A percentile compares a stretch with the other conserved stretches of the same genome.
Conservation (phyloP, 257 asterid genomes). For the Przewalskia tangutica region DNA sequence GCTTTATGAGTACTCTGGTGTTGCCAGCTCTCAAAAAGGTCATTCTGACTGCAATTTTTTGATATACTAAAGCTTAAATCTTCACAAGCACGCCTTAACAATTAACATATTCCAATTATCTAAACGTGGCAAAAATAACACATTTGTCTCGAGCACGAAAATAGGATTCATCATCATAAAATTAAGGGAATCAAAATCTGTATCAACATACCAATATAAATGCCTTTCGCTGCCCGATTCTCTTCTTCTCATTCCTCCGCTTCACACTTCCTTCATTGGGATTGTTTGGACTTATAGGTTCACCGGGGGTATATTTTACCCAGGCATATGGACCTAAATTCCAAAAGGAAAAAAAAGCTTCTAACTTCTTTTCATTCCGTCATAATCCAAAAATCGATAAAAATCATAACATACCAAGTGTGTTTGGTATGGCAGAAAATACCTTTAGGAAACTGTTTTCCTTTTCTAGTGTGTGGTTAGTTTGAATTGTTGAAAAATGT, state of each 20-base stretch:
- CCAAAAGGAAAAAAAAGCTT: neutral
- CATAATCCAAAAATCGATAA: neutral
- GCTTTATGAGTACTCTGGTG: too few species aligned
- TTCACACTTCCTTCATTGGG: slow-evolving; percentile 85
- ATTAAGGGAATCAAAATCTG: neutral
- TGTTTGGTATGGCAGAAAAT: neutral
- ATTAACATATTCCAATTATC: neutral
- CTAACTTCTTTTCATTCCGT: neutral
- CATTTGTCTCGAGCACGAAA: neutral
- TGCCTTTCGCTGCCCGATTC: slow-evolving; percentile 47
- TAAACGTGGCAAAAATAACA: neutral
- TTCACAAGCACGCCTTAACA: neutral
- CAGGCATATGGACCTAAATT: slow-evolving; percentile 66
- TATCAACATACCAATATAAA: slow-evolving; percentile 45
- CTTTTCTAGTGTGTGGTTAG: neutral
- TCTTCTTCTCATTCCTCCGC: slow-evolving; percentile 77
- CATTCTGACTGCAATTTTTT: neutral
- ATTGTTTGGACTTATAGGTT: slow-evolving; percentile 53
- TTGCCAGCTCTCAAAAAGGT: too few species aligned
- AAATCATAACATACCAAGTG: neutral
- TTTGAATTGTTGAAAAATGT: neutral
- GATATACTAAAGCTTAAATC: neutral
- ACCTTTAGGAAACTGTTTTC: neutral
- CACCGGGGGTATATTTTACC: slow-evolving; percentile 45
- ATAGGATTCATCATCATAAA: neutral